Conservation (phyloP, 192 early-diverging fungal genomes). For the Podila horticola region DNA sequence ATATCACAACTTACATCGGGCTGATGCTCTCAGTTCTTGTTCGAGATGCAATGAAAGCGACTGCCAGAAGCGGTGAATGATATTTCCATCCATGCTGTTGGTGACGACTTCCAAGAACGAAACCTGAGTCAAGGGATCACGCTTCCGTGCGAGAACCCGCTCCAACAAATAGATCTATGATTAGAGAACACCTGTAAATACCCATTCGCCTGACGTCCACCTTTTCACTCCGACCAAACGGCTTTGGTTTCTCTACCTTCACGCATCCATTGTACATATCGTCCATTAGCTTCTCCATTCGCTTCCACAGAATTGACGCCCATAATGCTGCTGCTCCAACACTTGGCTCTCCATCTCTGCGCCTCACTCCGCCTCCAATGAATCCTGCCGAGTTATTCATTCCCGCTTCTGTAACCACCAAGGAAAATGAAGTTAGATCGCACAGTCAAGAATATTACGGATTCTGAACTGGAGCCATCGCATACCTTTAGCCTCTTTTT, state of each 20-base stretch:
- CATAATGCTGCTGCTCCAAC: slow-evolving; percentile 54
- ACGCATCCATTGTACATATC: slow-evolving; percentile 61
- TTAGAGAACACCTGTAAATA: neutral
- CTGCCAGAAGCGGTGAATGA: slow-evolving; percentile 67
- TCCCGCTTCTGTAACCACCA: slow-evolving; percentile 36
- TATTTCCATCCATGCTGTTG: slow-evolving; percentile 59
- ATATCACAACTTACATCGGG: slow-evolving; percentile 50
- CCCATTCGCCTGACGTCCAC: neutral
- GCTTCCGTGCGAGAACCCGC: slow-evolving; percentile 59
- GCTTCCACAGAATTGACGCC: slow-evolving; percentile 60
- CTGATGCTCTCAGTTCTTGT: slow-evolving; percentile 60
- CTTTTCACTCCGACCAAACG: neutral
- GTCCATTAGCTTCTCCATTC: slow-evolving; percentile 64
- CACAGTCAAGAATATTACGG: no score
- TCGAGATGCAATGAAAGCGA: slow-evolving; percentile 62
- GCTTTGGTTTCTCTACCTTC: slow-evolving; percentile 51
- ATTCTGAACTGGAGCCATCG: no score
- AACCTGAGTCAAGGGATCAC: slow-evolving; percentile 58
- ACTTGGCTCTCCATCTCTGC: slow-evolving; percentile 62
- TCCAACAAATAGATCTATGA: slow-evolving; percentile 61
- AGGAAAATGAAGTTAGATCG: neutral
- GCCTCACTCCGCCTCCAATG: slow-evolving; percentile 49
- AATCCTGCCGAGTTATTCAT: slow-evolving; percentile 27
- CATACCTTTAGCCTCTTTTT: slow-evolving; percentile 62
- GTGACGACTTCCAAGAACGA: slow-evolving; percentile 62